Conservation (phyloP, 805 yeast genomes). For the Candida lessepsii region DNA sequence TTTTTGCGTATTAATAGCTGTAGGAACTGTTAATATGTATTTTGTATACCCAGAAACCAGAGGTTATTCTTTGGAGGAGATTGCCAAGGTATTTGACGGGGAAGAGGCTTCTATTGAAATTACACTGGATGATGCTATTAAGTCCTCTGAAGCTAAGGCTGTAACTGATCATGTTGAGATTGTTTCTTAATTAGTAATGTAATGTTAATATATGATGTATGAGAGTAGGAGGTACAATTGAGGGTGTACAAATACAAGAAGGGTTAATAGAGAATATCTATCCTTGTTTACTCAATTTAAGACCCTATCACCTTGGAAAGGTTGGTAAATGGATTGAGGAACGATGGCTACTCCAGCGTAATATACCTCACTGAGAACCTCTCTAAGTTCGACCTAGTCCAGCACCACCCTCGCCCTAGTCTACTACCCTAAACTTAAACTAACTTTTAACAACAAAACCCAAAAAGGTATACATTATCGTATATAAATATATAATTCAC, state of each 20-base stretch:
- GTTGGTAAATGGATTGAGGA: no score
- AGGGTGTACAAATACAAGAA: no score
- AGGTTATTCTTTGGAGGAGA: slow-evolving; percentile 34
- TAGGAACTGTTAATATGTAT: slow-evolving; percentile 27
- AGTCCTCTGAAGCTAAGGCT: slow-evolving; percentile 8
- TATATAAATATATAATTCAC: no score
- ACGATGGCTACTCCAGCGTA: neutral
- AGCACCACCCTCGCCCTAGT: no score
- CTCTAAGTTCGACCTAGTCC: no score
- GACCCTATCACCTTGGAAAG: no score
- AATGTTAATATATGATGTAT: slow-evolving; percentile 5
- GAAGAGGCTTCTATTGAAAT: slow-evolving; percentile 9
- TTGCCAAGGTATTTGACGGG: slow-evolving; percentile 29
- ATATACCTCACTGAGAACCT: neutral
- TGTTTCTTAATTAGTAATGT: neutral
- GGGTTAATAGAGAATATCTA: no score
- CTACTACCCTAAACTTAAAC: no score
- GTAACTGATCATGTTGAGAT: slow-evolving; percentile 8
- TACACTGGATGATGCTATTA: slow-evolving; percentile 8
- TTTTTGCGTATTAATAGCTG: slow-evolving; percentile 28
- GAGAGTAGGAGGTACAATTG: no score
- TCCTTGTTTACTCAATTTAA: no score
- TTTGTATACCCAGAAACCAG: slow-evolving; percentile 31
- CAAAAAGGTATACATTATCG: no score
- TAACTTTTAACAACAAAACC: no score